Evolutionary conservation across 192 early-diverging fungal species (phyloP).

Genomic region (Dispira simplex): DNA sequence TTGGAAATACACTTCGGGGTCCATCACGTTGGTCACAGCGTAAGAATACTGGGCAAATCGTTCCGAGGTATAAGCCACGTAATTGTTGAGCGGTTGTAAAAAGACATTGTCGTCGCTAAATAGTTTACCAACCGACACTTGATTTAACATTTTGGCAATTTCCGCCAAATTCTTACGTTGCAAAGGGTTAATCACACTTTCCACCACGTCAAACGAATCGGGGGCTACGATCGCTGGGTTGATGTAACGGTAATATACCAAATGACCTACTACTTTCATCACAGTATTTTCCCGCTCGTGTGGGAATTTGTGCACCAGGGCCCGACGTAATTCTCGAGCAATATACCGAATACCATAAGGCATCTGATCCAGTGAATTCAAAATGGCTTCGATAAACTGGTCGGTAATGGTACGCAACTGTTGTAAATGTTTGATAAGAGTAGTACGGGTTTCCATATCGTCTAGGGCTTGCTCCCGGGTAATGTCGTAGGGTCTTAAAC

Average conservation of each 20-base stretch:
- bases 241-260: conserved; percentile 97
- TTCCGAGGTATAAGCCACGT: conserved; percentile 56
- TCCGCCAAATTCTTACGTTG: conserved; percentile 97
- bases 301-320: conserved; percentile 70
- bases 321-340: conserved; percentile 72
- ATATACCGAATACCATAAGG: conserved; percentile 95
- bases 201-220: conserved; percentile 91
- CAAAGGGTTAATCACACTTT: conserved; percentile 61
- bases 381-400: conserved; percentile 70
- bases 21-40: conserved; percentile 68
- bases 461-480: conserved; percentile 62
- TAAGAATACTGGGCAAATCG: conserved; percentile 77
- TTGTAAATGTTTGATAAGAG: conserved; percentile 48
- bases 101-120: conserved; percentile 55
- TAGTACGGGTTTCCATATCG: conserved; percentile 61
- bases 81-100: conserved; percentile 60
- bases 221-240: conserved; percentile 97
- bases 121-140: conserved; percentile 80
- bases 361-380: conserved; percentile 63
- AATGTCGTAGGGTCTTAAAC: conserved; percentile 55
- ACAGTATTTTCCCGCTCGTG: conserved; percentile 63
- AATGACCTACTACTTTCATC: conserved; percentile 77
- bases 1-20: conserved; percentile 79
- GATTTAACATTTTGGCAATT: conserved; percentile 87
- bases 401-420: conserved; percentile 71